phyloP scores from a whole-genome alignment of 371 early-diverging fungal genomes.

The Circinella umbellata region DNA sequence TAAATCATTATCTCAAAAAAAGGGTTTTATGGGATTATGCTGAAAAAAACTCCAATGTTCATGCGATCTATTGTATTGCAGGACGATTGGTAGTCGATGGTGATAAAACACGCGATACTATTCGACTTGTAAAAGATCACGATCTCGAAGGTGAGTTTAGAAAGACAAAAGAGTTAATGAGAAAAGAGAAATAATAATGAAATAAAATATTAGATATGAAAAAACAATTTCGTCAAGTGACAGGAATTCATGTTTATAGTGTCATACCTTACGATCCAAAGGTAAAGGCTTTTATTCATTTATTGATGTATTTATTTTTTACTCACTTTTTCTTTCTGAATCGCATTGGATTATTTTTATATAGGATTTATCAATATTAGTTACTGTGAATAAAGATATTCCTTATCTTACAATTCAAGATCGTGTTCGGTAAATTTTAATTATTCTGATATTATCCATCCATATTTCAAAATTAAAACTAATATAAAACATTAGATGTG shows the following conservation, averaged over 20 bases:
- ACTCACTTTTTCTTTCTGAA: too few relatives aligned
- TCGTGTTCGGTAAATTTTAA: slow-evolving; percentile 23
- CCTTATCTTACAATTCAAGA: slow-evolving; percentile 36
- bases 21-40: slow-evolving; percentile 22
- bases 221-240: slow-evolving; percentile 12
- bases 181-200: background rate
- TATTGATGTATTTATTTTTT: background rate
- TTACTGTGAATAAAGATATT: slow-evolving; percentile 17
- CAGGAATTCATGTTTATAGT: slow-evolving; percentile 24
- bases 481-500: background rate
- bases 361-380: slow-evolving; percentile 18
- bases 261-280: slow-evolving; percentile 19
- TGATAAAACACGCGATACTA: background rate
- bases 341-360: background rate
- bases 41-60: background rate
- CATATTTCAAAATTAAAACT: background rate
- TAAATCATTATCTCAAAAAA: too few relatives aligned
- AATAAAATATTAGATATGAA: slow-evolving; percentile 15
- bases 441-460: background rate
- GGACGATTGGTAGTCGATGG: slow-evolving; percentile 2
- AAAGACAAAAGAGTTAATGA: too few relatives aligned
- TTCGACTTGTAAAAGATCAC: slow-evolving; percentile 12
- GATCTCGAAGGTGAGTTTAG: slow-evolving; percentile 23
- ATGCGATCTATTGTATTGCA: slow-evolving; percentile 17
- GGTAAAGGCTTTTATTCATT: background rate